Conservation (phyloP, 768 basidiomycete genomes). For the Piloderma croceum region DNA sequence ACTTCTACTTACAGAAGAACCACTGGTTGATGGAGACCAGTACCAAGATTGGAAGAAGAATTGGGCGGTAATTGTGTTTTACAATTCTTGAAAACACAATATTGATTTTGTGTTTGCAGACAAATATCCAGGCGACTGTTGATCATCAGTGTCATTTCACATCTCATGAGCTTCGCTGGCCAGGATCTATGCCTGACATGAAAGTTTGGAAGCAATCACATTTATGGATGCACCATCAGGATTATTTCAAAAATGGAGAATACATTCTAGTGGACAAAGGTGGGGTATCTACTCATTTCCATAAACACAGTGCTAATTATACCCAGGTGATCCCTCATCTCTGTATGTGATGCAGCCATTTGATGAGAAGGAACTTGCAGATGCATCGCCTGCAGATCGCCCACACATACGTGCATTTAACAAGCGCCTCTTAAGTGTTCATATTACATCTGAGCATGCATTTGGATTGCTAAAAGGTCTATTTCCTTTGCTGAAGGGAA, state of each 20-base stretch:
- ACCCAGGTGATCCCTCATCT: slow-evolving; percentile 19
- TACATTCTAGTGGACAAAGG: slow-evolving; percentile 22
- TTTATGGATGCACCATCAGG: slow-evolving; percentile 15
- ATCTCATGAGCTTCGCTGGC: slow-evolving; percentile 20
- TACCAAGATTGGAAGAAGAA: slow-evolving; percentile 8
- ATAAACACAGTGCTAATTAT: not conserved
- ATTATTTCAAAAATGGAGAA: slow-evolving; percentile 14
- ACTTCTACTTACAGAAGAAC: slow-evolving; percentile 2
- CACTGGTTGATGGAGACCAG: slow-evolving; percentile 5
- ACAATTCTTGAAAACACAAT: not conserved
- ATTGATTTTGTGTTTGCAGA: slow-evolving; percentile 2
- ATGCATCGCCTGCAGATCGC: slow-evolving; percentile 1
- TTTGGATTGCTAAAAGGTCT: slow-evolving; percentile 27
- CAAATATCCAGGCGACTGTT: slow-evolving; percentile 16
- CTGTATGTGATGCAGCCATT: slow-evolving; percentile 21
- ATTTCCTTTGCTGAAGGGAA: slow-evolving; percentile 16
- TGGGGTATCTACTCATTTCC: not conserved
- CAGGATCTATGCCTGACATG: slow-evolving; percentile 16
- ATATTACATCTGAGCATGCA: slow-evolving; percentile 23
- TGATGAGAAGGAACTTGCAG: slow-evolving; percentile 16
- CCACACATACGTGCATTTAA: slow-evolving; percentile 16
- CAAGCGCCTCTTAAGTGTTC: slow-evolving; percentile 12
- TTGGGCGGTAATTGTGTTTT: slow-evolving; percentile 1
- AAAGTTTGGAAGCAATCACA: slow-evolving; percentile 16
- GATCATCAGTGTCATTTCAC: slow-evolving; percentile 16